Base-by-base conservation (phyloP, 2,329 filamentous ascomycete species). In the Calcarisporium arbuscula region DNA sequence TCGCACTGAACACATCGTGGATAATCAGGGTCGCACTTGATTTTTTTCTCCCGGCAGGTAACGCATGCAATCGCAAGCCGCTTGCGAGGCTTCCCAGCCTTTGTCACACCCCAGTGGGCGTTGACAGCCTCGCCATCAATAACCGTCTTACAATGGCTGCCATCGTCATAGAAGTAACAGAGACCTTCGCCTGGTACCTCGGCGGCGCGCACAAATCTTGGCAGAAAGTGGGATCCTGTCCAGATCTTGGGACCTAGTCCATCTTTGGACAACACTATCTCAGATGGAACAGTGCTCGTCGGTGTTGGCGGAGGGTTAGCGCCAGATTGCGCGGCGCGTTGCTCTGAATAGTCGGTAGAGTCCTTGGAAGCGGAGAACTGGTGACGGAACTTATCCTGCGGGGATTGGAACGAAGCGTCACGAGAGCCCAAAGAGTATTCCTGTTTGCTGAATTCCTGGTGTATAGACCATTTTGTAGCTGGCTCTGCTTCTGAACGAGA, bases 41-140 rank as follows among this genome's bases (percentile, higher is more conserved):
- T 94, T 70, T 95, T 95, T 77, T 95, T 95, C 63, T 95, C 88
- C 32, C 89, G 77, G 57, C 89, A 95, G 10, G 87, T 92, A 39
- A 94, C 72, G 54, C 89, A 95, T n/a, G 87, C 87, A 56, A 94
- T 88, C 17, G 89, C 88, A 37, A 95, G 70, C 37, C 89, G 74
- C 64, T 95, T 95, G 46, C 89, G 77, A 30, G 89, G 88, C 64
- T 94, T 95, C 11, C 89, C 89, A 3, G 89, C 88, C 62, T 95
- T 95, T 22, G 89, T 95, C 8, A 94, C 80, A 12, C 89, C 88
- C 89, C 89, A 95, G 46, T 86, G 85, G 2, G 88, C 85, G 54
- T 94, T 95, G 33, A 95, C 87, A 1, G 72, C 71, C 54, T 94
- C 85, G 14, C 88, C 88, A 48, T 94, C 85, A 43, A 94, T 89